Evolutionary conservation across 2,329 filamentous ascomycete species (phyloP), one percentile per base, ranked within the genome.

Genomic region (Sporothrix schenckii): DNA sequence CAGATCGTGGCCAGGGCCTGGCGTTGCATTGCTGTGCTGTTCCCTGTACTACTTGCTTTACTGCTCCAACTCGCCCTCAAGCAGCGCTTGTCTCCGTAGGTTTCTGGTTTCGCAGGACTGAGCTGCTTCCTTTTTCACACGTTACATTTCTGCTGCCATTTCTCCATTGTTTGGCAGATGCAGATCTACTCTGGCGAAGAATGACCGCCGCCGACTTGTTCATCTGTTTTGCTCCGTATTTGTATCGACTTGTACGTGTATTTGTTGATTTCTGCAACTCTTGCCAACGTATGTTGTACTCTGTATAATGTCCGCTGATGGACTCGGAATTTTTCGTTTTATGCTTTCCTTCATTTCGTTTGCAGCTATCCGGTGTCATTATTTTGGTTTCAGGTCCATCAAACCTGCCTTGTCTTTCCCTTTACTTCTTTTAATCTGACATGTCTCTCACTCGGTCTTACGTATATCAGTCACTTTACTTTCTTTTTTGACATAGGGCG

Each of bases 1-100:
- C 67, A 41, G 67, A 69, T 53, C 56, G n/a, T 56, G 44, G 44
- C 44, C 16, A 50, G 61, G 54, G 30, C 53, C 44, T 69, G 54
- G 54, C 54, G 67, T 53, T 19, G 30, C 67, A 69, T 50, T 39
- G 34, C n/a, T 30, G 13, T 11, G 1, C 44, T 49, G 11, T 6
- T 50, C 47, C 19, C 2, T 50, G 13, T 19, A 47, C 16, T 24
- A 4, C 19, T 19, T 19, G 24, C 24, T 1, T 34, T 16, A 5
- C 41, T 21, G 30, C 58, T 65, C 24, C 41, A 44, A 65, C 44
- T 27, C 11, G 14, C 10, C 24, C 56, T 52, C 53, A 39, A 69
- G 39, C 54, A 27, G 67, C 44, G n/a, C 11, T 56, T 49, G 27
- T 69, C 30, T 58, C 52, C 52, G n/a, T 4, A 21, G 63, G 39